These are phyloP conservation scores for Pseudogymnoascus sp. DNA, from an alignment of 2,329 filamentous ascomycete genomes.

Conservation along the genomic window DNA sequence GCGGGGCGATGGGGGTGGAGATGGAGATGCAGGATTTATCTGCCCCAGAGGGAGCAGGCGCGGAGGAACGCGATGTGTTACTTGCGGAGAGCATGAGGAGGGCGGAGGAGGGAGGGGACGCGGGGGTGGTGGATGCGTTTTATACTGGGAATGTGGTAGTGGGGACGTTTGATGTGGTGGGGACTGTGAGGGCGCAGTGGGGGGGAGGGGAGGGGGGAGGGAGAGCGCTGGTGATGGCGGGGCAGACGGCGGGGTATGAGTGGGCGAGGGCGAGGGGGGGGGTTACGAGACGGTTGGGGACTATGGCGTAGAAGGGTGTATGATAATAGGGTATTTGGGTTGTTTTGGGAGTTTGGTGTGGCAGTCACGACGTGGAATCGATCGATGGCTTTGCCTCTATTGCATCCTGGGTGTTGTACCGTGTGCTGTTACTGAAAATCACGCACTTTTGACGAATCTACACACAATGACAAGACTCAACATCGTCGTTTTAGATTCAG, in stretches of 20 bases:
- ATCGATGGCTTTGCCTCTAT: not conserved
- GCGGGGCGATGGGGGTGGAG: not conserved
- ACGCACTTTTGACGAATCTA: not conserved
- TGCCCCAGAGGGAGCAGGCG: constrained; percentile 12
- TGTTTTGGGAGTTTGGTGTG: not conserved
- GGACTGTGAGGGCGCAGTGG: constrained; percentile 25
- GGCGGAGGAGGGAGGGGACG: constrained; percentile 19
- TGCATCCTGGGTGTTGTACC: not conserved
- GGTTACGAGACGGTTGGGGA: not conserved
- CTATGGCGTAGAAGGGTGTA: not conserved
- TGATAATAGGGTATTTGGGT: not conserved
- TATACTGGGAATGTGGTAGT: constrained; percentile 26
- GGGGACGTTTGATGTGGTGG: constrained; percentile 26
- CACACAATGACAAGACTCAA: not conserved
- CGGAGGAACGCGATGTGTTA: constrained; percentile 18
- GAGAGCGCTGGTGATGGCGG: constrained; percentile 20
- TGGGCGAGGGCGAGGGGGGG: constrained; percentile 16
- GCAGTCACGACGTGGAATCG: not conserved
- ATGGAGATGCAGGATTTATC: constrained; percentile 8
- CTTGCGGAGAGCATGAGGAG: constrained; percentile 18
- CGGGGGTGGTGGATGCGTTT: constrained; percentile 23
- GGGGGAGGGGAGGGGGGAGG: constrained; percentile 18
- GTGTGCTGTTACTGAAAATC: not conserved
- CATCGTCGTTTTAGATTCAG: constrained; percentile 2
- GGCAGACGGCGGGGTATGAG: constrained; percentile 1